Evolutionary conservation across 805 yeast genomes (phyloP), one percentile per base, ranked within the genome.

Genomic region (Dipodascus geniculatus): DNA sequence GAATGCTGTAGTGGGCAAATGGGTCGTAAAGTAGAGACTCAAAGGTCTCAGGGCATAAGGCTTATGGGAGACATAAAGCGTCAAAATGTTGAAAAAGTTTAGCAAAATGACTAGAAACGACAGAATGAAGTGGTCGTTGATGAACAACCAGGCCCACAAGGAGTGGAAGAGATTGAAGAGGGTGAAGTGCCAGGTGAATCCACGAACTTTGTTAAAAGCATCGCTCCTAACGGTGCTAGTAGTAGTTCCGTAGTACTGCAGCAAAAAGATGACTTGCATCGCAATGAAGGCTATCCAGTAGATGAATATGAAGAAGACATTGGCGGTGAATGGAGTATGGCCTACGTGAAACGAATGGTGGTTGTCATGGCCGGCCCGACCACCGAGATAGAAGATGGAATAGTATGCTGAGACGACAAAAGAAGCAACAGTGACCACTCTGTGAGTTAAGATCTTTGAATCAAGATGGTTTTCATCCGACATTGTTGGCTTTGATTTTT

Each of bases 281-380:
- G 78, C 54, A 55, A 77, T 74, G 23, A 78, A 68, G 31, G 81
- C 55, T 1, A 71, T 70, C 90, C 90, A 85, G 68, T 73, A 86
- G 11, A 76, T 66, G 48, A 79, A 65, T 1, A 69, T 49, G 31
- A 63, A 60, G 48, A 58, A 38, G 44, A 59, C 51, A 51, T 63
- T 64, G 16, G 81, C 80, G 1, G 88, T 77, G 71, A 86, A 86
- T 14, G 95, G 93, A 2, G 93, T 87, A 60, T 76, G 72, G 3
- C 75, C 75, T 4, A 78, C 78, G 50, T 77, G 74, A 64, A 61
- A 68, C 55, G 72, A 74, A 28, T 80, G 78, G 54, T 74, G 72
- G 49, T 65, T 60, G 42, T 62, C 66, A 22, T 53, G 53, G 68
- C 75, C 74, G 48, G 76, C 72, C 53, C 80, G 73, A 47, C 85